Conservation (phyloP, 371 early-diverging fungal genomes). For the Syncephalis fuscata region DNA sequence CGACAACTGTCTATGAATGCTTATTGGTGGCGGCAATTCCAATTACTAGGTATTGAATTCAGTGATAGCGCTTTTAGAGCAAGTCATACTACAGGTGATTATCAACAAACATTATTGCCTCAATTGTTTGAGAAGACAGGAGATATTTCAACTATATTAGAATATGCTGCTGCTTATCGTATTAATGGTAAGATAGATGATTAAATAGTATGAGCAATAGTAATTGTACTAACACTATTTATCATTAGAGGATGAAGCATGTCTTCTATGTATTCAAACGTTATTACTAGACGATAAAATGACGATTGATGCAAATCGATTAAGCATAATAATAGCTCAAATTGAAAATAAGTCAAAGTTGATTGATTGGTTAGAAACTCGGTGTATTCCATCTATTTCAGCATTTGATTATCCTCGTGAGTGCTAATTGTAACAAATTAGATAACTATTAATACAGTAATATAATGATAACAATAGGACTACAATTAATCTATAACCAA, state of each 20-base stretch:
- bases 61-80: constrained; percentile 14
- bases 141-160: constrained; percentile 20
- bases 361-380: background rate
- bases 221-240: background rate
- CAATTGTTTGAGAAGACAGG: constrained; percentile 15
- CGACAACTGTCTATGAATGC: constrained; percentile 16
- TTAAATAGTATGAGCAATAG: background rate
- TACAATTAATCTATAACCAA: constrained; percentile 16
- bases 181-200: constrained; percentile 17
- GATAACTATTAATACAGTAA: background rate
- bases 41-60: constrained; percentile 19
- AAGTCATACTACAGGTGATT: constrained; percentile 7
- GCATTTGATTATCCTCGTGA: background rate
- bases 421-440: background rate
- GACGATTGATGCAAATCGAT: background rate
- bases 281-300: background rate
- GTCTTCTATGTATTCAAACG: background rate
- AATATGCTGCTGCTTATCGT: constrained; percentile 19
- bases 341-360: background rate
- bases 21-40: constrained; percentile 27
- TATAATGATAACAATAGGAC: constrained; percentile 3
- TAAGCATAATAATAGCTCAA: background rate
- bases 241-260: background rate
- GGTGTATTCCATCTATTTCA: background rate
- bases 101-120: constrained; percentile 19